phyloP scores from a whole-genome alignment of 257 asterid species.

The Euphrasia confusa region DNA sequence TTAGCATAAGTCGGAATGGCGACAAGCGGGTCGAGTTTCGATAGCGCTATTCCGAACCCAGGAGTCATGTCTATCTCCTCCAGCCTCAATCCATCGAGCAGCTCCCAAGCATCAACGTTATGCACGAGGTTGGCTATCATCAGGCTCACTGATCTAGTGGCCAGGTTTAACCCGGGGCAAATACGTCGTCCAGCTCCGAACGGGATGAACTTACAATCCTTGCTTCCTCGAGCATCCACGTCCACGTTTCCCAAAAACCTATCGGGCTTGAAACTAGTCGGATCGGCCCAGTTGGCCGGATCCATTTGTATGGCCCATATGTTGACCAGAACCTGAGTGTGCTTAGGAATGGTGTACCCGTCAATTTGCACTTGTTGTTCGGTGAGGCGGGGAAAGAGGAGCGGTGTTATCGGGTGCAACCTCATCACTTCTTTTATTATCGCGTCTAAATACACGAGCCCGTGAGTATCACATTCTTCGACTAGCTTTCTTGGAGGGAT shows the following conservation, averaged over 20 bases:
- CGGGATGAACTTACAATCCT: conserved; percentile 22
- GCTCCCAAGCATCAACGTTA: conserved; percentile 21
- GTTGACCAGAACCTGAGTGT: conserved; percentile 29
- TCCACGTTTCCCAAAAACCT: conserved; percentile 25
- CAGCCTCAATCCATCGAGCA: conserved; percentile 14
- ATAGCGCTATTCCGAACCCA: conserved; percentile 17
- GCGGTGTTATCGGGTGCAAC: conserved; percentile 29
- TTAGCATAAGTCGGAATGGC: conserved; percentile 16
- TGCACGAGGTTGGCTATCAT: conserved; percentile 25
- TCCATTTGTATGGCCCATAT: conserved; percentile 31
- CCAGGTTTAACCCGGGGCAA: conserved; percentile 25
- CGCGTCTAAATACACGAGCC: conserved; percentile 25
- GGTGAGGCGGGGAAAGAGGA: conserved; percentile 30
- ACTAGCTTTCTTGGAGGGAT: conserved; percentile 9
- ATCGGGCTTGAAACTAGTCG: conserved; percentile 28
- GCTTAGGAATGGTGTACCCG: conserved; percentile 27
- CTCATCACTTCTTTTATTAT: conserved; percentile 34
- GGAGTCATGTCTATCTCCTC: conserved; percentile 24
- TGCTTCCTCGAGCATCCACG: conserved; percentile 16
- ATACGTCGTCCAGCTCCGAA: conserved; percentile 23
- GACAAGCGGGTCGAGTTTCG: conserved; percentile 20
- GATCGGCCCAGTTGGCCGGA: conserved; percentile 30
- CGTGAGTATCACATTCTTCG: conserved; percentile 14
- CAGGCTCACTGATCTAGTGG: conserved; percentile 25
- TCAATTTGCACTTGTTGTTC: conserved; percentile 22